Base-by-base conservation (phyloP, 768 basidiomycete species). In the Phaeotremella skinneri region DNA sequence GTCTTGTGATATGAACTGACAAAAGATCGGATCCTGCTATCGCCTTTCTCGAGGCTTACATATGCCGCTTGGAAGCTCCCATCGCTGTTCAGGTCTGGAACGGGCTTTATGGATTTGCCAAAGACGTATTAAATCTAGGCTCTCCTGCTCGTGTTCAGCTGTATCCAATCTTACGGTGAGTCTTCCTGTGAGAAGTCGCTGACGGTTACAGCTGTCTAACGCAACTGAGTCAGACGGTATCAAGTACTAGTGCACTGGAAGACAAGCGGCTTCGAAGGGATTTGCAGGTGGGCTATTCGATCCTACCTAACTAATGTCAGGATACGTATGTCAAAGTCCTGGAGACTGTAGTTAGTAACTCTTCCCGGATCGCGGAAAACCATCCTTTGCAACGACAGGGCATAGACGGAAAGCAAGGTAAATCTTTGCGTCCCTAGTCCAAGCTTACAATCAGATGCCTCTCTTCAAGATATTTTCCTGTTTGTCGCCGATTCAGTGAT, bases 31-130 rank as follows among this genome's bases (percentile, higher is more conserved):
- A 66, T 50, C 64, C 62, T 4, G 59, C 71, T 27, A 49, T 75
- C 2, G 83, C 82, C 29, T 98, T 97, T 74, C 79, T 98, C 47
- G 91, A 97, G 70, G 85, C 85, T 55, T 98, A 98, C 71, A 74
- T 97, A 27, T 79, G 79, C 17, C 84, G 86, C 9, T 76, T 98
- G 41, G 96, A 98, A 75, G 90, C 91, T 0, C 90, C 96, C 0
- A 79, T 96, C 32, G 93, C 90, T 2, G 81, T 92, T 11, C 96
- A 98, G 78, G 88, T 97, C 20, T 98, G 94, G 94, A 76, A 79
- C 42, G 83, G 89, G 20, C 87, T 86, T 68, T 79, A 90, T 62
- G 83, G 85, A 49, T 79, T 97, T 42, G 83, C 85, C 5, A 90
- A 87, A 69, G 93, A 97, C 23, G 75, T 94, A 21, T 77, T 84